Evolutionary conservation across 164 flowering plant genomes (phyloP).

Genomic region (Aristolochia fimbriata): DNA sequence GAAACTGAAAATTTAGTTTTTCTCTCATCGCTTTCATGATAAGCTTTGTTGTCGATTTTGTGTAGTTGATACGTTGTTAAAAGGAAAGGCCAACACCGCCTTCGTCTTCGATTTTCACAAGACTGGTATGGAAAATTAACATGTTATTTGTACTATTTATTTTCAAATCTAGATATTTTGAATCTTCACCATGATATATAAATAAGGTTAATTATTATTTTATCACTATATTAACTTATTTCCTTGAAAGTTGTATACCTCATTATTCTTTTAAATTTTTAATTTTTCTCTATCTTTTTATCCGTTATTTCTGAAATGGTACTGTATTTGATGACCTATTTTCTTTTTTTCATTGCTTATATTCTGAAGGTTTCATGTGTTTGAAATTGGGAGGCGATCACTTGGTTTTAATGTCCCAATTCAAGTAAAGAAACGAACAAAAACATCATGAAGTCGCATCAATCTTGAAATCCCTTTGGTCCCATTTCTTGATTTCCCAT

Average conservation of each 20-base stretch:
- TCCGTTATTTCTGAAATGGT: not conserved
- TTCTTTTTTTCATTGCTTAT: not conserved
- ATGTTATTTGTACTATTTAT: not conserved
- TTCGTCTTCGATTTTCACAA: slow-evolving; percentile 86
- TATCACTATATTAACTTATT: no score
- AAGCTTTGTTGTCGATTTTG: slow-evolving; percentile 8
- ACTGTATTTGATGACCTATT: not conserved
- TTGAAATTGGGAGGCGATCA: slow-evolving; percentile 72
- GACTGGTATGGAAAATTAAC: slow-evolving; percentile 64
- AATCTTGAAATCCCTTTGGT: no score
- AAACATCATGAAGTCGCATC: slow-evolving; percentile 51
- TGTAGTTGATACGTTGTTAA: slow-evolving; percentile 66
- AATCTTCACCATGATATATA: no score
- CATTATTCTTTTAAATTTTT: no score
- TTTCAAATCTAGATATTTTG: not conserved
- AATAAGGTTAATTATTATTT: no score
- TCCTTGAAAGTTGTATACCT: no score
- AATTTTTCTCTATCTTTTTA: no score
- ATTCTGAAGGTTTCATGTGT: slow-evolving; percentile 71
- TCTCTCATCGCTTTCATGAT: not conserved
- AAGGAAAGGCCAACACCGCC: slow-evolving; percentile 90
- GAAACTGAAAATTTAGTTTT: no score
- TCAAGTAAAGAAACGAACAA: slow-evolving; percentile 62
- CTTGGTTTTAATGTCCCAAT: slow-evolving; percentile 71
- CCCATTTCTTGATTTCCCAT: no score